These are phyloP conservation scores for Saccharomyces jurei DNA, from an alignment of 805 yeast species.

Conservation along the genomic window DNA sequence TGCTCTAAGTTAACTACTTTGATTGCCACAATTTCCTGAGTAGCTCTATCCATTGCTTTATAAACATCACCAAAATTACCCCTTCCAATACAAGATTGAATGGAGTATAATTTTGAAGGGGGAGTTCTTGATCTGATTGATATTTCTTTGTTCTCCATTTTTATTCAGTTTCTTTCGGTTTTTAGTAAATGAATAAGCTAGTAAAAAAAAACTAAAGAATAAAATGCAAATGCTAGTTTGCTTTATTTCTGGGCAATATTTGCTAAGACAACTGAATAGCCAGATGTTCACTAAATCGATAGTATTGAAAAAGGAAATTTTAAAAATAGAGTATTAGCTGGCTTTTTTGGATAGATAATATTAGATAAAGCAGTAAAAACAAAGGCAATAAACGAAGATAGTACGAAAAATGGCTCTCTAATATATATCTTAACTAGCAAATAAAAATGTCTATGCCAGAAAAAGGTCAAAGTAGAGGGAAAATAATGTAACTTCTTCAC, in stretches of 20 bases:
- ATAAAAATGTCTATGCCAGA: neutral
- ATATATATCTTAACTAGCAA: neutral
- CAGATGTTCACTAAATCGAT: neutral
- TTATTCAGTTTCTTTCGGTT: neutral
- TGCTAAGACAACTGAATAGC: neutral
- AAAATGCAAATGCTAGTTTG: neutral
- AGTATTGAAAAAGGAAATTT: neutral
- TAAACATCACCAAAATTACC: slow-evolving; percentile 88
- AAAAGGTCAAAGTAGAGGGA: neutral
- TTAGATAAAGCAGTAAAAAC: neutral
- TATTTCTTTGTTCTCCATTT: neutral
- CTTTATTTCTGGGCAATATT: neutral
- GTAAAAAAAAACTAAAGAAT: neutral
- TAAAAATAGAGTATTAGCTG: neutral
- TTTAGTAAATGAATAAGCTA: neutral
- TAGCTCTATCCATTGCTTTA: slow-evolving; percentile 40
- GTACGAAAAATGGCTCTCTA: neutral
- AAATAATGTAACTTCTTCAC: neutral
- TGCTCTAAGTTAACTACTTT: slow-evolving; percentile 79
- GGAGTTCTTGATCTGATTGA: slow-evolving; percentile 3
- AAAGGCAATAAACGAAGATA: neutral
- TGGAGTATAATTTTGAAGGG: slow-evolving; percentile 28
- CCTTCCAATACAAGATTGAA: slow-evolving; percentile 59
- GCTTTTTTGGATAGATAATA: neutral
- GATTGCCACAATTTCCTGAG: slow-evolving; percentile 59